phyloP scores from a whole-genome alignment of 2,329 filamentous ascomycete species.

The Paecilomyces niveus region DNA sequence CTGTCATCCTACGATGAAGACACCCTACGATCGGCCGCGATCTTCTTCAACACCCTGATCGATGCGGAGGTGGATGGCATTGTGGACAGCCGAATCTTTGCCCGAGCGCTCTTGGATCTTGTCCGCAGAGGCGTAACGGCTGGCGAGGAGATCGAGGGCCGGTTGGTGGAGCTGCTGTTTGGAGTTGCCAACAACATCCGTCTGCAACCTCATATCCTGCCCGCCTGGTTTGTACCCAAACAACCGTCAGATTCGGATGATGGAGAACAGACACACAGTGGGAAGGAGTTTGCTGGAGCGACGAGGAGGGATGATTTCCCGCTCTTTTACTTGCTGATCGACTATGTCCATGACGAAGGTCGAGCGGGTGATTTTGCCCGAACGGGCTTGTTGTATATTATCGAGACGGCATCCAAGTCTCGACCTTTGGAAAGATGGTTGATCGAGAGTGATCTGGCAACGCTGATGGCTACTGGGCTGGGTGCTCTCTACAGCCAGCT shows the following conservation, averaged over 20 bases:
- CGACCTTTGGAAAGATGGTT: constrained; percentile 87
- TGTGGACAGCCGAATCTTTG: constrained; percentile 78
- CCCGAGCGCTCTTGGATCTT: constrained; percentile 78
- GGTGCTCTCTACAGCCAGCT: constrained; percentile 69
- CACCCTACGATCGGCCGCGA: constrained; percentile 75
- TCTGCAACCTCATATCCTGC: constrained; percentile 75
- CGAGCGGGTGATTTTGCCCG: constrained; percentile 92
- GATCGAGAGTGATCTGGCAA: constrained; percentile 91
- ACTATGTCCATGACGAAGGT: constrained; percentile 94
- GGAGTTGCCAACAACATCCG: constrained; percentile 95
- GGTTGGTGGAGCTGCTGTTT: constrained; percentile 88
- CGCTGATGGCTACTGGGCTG: constrained; percentile 91
- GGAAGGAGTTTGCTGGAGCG: constrained; percentile 70
- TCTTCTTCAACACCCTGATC: constrained; percentile 83
- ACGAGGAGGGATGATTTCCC: constrained; percentile 91
- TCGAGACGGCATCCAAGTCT: constrained; percentile 83
- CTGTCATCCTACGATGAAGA: constrained; percentile 76
- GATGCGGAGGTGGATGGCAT: constrained; percentile 97
- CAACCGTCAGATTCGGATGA: constrained; percentile 31
- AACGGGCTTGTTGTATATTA: constrained; percentile 89
- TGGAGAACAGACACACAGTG: constrained; percentile 38
- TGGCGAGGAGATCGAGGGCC: constrained; percentile 73
- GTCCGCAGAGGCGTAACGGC: constrained; percentile 63
- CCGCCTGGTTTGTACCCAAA: constrained; percentile 78
- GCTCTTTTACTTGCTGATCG: constrained; percentile 88